Percentiles rank a stretch among this genome's conserved stretches.
Conservation (phyloP, 768 basidiomycete species). For the Phanerochaete sordida region DNA sequence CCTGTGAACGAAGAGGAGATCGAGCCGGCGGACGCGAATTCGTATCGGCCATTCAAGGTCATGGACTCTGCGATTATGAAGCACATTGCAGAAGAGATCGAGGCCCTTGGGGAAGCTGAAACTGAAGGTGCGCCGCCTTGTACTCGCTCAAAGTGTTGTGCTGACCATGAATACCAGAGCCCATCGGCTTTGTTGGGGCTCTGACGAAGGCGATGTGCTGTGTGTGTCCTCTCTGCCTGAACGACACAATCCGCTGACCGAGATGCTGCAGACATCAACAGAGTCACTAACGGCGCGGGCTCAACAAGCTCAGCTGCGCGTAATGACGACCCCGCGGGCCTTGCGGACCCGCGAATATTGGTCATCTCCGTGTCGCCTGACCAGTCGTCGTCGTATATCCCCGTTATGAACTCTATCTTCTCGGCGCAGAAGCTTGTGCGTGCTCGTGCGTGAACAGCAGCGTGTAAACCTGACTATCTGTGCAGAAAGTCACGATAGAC, state of each 20-base stretch:
- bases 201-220: conserved; percentile 92
- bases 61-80: conserved; percentile 66
- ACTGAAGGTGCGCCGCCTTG: conserved; percentile 44
- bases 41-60: conserved; percentile 78
- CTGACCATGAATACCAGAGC: too few relatives aligned
- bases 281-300: conserved; percentile 41
- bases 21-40: conserved; percentile 62
- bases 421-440: conserved; percentile 94
- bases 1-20: conserved; percentile 37
- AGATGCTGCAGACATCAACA: conserved; percentile 61
- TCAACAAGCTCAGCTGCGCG: conserved; percentile 19
- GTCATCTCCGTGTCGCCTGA: conserved; percentile 92
- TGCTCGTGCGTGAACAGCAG: conserved; percentile 7
- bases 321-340: conserved; percentile 29
- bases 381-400: conserved; percentile 87
- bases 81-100: conserved; percentile 61
- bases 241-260: conserved; percentile 30
- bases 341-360: conserved; percentile 55
- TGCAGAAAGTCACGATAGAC: conserved; percentile 93
- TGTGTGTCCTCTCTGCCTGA: conserved; percentile 31
- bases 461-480: background rate
- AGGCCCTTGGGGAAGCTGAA: conserved; percentile 42
- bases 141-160: conserved; percentile 4
- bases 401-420: conserved; percentile 99
- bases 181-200: conserved; percentile 80